These are phyloP conservation scores for Aspergillus leporis DNA, from an alignment of 495 filamentous ascomycete genomes.

Conservation along the genomic window DNA sequence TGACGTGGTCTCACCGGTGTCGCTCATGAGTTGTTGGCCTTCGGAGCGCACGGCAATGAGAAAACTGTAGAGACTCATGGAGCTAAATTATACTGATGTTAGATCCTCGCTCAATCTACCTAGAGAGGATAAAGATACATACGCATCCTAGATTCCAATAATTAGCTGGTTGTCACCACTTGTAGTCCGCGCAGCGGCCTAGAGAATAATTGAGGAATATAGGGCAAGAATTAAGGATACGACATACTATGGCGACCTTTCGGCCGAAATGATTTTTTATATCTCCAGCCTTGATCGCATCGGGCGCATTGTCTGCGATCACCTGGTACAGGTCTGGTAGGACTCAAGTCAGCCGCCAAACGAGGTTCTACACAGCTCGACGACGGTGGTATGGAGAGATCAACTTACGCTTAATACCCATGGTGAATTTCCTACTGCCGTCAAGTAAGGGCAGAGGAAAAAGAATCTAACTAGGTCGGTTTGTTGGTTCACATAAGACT, in stretches of 20 bases:
- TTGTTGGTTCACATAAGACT: background rate
- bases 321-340: conserved; percentile 71
- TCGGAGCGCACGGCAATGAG: conserved; percentile 95
- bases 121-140: conserved; percentile 35
- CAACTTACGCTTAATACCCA: conserved; percentile 83
- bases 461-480: background rate
- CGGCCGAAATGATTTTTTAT: conserved; percentile 98
- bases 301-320: conserved; percentile 87
- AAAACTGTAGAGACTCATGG: conserved; percentile 99
- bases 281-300: conserved; percentile 92
- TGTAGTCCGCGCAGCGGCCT: too few relatives aligned
- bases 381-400: background rate
- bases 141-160: conserved; percentile 71
- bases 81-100: conserved; percentile 53
- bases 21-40: conserved; percentile 91
- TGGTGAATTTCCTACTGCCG: conserved; percentile 38
- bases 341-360: conserved; percentile 14
- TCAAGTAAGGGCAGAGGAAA: background rate
- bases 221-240: background rate
- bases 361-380: background rate
- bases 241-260: conserved; percentile 90
- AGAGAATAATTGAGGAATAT: background rate
- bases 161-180: conserved; percentile 23
- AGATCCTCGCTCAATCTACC: background rate
- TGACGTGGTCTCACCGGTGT: conserved; percentile 92